Percentiles rank a stretch among this genome's conserved stretches.
Conservation (phyloP, 2,329 filamentous ascomycete genomes). For the Sordariomycetes sp. region DNA sequence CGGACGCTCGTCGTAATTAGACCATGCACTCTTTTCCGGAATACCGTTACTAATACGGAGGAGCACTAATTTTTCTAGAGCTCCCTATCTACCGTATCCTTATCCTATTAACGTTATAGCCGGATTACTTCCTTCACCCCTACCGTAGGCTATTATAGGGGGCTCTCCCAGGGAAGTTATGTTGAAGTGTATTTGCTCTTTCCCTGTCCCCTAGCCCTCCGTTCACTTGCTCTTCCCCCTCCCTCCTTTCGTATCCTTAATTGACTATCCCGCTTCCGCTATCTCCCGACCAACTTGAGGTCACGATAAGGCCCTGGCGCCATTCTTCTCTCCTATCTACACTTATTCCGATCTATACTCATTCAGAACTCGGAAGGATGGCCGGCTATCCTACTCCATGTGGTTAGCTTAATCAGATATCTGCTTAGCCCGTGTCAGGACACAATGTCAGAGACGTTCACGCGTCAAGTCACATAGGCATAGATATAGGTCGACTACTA, state of each 20-base stretch:
- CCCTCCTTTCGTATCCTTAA: not conserved
- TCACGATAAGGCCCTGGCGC: not conserved
- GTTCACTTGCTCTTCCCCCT: not conserved
- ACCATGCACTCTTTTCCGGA: not conserved
- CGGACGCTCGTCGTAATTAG: not conserved
- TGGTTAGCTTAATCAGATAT: not conserved
- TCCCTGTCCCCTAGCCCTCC: not conserved
- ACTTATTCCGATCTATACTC: not conserved
- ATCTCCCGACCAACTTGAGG: not conserved
- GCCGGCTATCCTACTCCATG: not conserved
- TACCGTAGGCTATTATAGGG: not conserved
- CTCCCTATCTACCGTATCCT: slow-evolving; percentile 1
- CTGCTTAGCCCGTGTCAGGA: not conserved
- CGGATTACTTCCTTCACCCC: not conserved
- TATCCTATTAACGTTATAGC: not conserved
- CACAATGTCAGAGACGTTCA: too few species aligned
- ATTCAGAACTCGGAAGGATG: not conserved
- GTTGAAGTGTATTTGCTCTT: not conserved
- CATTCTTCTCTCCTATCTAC: slow-evolving; percentile 1
- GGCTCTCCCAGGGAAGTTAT: not conserved
- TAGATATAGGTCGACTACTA: too few species aligned
- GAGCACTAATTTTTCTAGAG: not conserved
- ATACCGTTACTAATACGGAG: not conserved
- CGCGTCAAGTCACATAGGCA: too few species aligned
- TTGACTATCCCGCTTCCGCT: not conserved